Evolutionary conservation across 2,329 filamentous ascomycete genomes (phyloP), one percentile per base, ranked within the genome.

Genomic region (Diaporthe capsici): DNA sequence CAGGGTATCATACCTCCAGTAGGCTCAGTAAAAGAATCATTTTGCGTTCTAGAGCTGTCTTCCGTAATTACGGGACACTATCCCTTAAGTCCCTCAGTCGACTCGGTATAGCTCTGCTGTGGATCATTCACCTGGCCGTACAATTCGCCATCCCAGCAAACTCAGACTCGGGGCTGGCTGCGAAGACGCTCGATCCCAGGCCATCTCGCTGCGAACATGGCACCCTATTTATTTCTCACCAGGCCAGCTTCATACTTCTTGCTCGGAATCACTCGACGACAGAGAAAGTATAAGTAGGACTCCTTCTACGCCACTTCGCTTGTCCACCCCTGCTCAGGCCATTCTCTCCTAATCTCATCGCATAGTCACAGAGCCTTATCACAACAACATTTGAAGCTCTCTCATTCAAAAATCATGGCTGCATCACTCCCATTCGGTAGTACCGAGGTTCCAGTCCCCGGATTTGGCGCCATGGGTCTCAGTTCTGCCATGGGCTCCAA

Each of bases 401-500:
- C 15, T 57, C 4, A 57, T 28, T 10, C 15, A 20, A 20, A 4
- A 20, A 57, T 3, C 25, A 57, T 57, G 53, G 13, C 28, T 57
- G 25, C 5, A 57, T 31, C 53, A 31, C 53, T 57, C 53, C 53
- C 53, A 17, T 57, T 57, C 28, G 20, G 53, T 15, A 57, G 53
- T 10, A 57, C 28, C 53, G 25, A 57, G 53, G 53, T 57, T 13
- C 25, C 53, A 17, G 28, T 57, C 8, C 53, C 53, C 13, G 53
- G 53, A 20, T 57, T 57, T 57, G 53, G 53, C 5, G 53, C 53
- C 53, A 57, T 57, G 65, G 65, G 65, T 8, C 65, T 70, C 3
- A 70, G 47, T 49, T 25, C 65, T 12, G 44, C 65, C 65, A 70
- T 70, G 65, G 65, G 65, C 22, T 47, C 39, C 44, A 49, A 70